Evolutionary conservation across 73 alveolate species (phyloP).

Genomic region (Tetrahymena borealis): DNA sequence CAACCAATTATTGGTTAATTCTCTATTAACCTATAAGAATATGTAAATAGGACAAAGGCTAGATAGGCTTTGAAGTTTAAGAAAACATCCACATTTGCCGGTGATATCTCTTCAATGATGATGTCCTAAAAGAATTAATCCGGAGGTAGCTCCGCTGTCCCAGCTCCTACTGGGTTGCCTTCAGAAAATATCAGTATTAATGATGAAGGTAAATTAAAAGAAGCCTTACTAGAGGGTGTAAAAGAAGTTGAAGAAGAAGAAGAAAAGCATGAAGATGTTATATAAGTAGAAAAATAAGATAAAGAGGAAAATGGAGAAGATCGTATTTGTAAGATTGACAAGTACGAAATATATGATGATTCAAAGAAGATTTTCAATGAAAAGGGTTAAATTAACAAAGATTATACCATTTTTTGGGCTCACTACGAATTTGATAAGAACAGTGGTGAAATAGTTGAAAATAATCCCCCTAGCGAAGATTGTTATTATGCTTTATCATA

Average conservation of each 20-base stretch:
- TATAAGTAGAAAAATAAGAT: constrained; percentile 24
- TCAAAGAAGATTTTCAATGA: background rate
- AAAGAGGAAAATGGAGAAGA: background rate
- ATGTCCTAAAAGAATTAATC: background rate
- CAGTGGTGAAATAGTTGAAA: background rate
- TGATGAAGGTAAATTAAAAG: background rate
- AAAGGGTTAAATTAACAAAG: background rate
- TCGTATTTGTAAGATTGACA: background rate
- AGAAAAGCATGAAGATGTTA: background rate
- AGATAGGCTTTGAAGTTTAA: background rate
- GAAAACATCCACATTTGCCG: background rate
- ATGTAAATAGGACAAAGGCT: constrained; percentile 52
- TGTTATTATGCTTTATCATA: background rate
- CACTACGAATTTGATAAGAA: background rate
- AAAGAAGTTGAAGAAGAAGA: background rate
- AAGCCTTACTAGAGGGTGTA: background rate
- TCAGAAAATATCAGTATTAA: background rate
- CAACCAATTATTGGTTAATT: constrained; percentile 89
- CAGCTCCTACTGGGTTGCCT: too few relatives aligned
- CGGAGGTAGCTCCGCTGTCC: too few relatives aligned
- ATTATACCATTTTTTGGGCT: background rate
- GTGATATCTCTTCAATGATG: background rate
- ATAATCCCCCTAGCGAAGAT: background rate
- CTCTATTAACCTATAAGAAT: constrained; percentile 54
- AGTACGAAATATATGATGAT: background rate